Evolutionary conservation across 257 asterid genomes (phyloP), one percentile per base, ranked within the genome.

Genomic region (Knoxia roxburghii): DNA sequence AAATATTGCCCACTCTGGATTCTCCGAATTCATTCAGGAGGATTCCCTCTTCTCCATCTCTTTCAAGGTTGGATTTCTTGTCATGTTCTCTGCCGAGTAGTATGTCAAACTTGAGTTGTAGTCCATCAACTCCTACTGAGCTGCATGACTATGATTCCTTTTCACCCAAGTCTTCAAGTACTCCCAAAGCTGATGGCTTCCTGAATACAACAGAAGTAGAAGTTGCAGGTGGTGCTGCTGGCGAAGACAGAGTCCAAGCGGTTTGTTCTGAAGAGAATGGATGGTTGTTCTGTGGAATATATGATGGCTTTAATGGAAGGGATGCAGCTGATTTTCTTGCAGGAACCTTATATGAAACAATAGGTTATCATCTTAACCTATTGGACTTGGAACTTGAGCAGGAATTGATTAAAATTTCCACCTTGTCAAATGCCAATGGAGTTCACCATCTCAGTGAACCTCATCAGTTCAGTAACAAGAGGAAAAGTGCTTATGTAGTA

Each of bases 281-380:
- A 23, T 93, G 96, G 96, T 86, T 93, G 55, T 90, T 93, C 68
- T 90, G 99, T 67, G 94, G 78, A 29, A 85, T 93, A 30, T 93
- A 88, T 29, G 99, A 90, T 59, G 99, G 99, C 32, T 93, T 93
- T 65, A 93, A 93, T 35, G 99, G 99, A 35, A 77, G 97, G 68
- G 99, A 93, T 72, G 97, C 97, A 2, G 99, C 99, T 8, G 99
- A 93, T 83, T 93, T 85, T 82, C 90, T 93, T 1, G 97, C 97
- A 3, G 99, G 91, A 20, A 93, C 97, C 0, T 74, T 93, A 51
- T 93, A 81, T 61, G 99, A 90, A 76, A 88, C 84, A 11, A 73
- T 93, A 62, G 84, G 86, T 2, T 72, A 64, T 61, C 80, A 88
- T 84, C 92, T 93, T 21, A 88, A 78, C 71, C 74, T 81, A 43